These are phyloP conservation scores for Fusarium sp. DNA, from an alignment of 2,329 filamentous ascomycete species.

Conservation along the genomic window DNA sequence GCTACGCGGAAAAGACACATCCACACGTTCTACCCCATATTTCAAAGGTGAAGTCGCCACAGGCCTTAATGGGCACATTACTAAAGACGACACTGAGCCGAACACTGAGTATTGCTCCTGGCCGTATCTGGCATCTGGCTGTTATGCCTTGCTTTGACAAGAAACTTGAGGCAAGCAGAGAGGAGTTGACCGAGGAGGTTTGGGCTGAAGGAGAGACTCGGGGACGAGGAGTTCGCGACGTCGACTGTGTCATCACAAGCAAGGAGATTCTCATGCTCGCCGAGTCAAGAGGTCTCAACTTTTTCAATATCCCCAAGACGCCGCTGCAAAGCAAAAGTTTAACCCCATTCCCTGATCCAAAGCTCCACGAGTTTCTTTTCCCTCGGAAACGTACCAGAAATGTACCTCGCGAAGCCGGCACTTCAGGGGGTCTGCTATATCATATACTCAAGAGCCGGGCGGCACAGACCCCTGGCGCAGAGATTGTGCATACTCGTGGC, in stretches of 20 bases:
- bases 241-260: constrained; percentile 98
- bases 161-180: constrained; percentile 94
- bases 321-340: constrained; percentile 58
- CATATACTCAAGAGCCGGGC: constrained; percentile 84
- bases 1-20: constrained; percentile 98
- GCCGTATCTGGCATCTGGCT: constrained; percentile 91
- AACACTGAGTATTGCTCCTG: constrained; percentile 76
- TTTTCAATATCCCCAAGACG: constrained; percentile 75
- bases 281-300: constrained; percentile 80
- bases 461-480: constrained; percentile 75
- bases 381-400: constrained; percentile 59
- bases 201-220: constrained; percentile 70
- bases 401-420: constrained; percentile 71
- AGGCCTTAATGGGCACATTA: constrained; percentile 89
- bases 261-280: constrained; percentile 93
- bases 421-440: constrained; percentile 89
- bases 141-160: constrained; percentile 99
- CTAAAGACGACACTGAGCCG: constrained; percentile 87
- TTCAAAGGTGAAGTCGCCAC: constrained; percentile 91
- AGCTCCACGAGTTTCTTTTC: constrained; percentile 80
- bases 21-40: constrained; percentile 92
- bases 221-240: constrained; percentile 77
- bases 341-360: constrained; percentile 77
- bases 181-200: constrained; percentile 85
- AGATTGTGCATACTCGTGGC: constrained; percentile 77